Evolutionary conservation across 345 rosid species (phyloP).

Genomic region (Geranium rotundifolium): DNA sequence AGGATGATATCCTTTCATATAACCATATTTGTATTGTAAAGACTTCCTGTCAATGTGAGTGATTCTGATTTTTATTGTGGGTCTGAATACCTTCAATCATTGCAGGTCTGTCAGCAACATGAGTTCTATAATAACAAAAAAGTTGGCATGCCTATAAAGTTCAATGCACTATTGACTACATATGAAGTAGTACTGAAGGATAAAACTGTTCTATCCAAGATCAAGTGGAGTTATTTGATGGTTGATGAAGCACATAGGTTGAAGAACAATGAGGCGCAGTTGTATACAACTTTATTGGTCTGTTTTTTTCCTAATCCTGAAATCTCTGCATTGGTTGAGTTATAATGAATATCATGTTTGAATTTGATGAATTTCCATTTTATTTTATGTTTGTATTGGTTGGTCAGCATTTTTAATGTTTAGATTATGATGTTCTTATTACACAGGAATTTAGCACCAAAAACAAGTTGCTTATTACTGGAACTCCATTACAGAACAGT

Average conservation of each 20-base stretch:
- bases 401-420: conserved; percentile 6
- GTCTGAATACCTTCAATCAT: conserved; percentile 3
- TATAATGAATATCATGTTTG: neutral
- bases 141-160: conserved; percentile 76
- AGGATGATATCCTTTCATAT: neutral
- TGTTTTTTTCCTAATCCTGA: conserved; percentile 8
- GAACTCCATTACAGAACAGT: conserved; percentile 96
- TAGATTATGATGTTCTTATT: conserved; percentile 8
- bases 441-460: conserved; percentile 92
- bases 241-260: conserved; percentile 99
- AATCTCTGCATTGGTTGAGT: conserved; percentile 5
- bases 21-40: neutral
- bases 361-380: neutral
- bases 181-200: conserved; percentile 98
- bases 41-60: neutral
- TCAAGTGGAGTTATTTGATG: conserved; percentile 96
- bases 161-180: conserved; percentile 78
- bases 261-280: conserved; percentile 97
- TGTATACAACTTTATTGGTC: conserved; percentile 88
- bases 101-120: conserved; percentile 92
- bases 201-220: conserved; percentile 82
- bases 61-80: neutral
- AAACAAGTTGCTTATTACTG: conserved; percentile 94
- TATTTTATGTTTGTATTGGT: neutral
- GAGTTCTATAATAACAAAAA: conserved; percentile 87